These are phyloP conservation scores for Cydonia oblonga DNA, from an alignment of 331 rosid genomes.

Conservation along the genomic window DNA sequence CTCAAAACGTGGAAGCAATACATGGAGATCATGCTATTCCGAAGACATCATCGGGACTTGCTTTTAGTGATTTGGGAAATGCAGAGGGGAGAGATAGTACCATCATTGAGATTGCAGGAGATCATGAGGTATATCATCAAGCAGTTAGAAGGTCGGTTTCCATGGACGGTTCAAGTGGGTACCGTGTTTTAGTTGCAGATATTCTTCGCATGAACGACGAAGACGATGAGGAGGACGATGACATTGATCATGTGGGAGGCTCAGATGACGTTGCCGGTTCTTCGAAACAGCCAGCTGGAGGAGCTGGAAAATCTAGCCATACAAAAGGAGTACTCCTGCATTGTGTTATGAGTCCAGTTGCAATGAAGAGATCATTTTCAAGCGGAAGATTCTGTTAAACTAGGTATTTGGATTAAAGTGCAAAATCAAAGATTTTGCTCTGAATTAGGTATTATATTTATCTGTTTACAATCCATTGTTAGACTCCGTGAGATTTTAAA, in stretches of 20 bases:
- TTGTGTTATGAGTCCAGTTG: conserved; percentile 49
- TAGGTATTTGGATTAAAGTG: conserved; percentile 8
- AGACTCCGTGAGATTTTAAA: background rate
- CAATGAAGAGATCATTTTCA: conserved; percentile 74
- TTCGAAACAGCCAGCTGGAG: conserved; percentile 35
- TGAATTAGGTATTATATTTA: background rate
- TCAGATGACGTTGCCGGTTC: conserved; percentile 29
- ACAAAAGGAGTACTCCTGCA: conserved; percentile 32
- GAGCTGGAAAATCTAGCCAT: conserved; percentile 23
- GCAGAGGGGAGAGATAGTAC: conserved; percentile 41
- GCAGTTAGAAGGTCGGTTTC: conserved; percentile 60
- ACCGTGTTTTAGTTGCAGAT: conserved; percentile 32
- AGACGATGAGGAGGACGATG: conserved; percentile 30
- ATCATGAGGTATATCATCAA: conserved; percentile 37
- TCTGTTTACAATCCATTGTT: background rate
- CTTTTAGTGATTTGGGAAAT: conserved; percentile 52
- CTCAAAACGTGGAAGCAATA: conserved; percentile 17
- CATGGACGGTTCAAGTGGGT: conserved; percentile 57
- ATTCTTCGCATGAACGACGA: conserved; percentile 22
- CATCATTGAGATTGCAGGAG: conserved; percentile 53
- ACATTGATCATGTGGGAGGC: conserved; percentile 25
- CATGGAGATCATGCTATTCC: conserved; percentile 5
- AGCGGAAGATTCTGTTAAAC: conserved; percentile 51
- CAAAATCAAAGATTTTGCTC: background rate
- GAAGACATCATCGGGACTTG: conserved; percentile 34